Evolutionary conservation across 768 basidiomycete genomes (phyloP), one percentile per base, ranked within the genome.

Genomic region (Boletus reticuloceps): DNA sequence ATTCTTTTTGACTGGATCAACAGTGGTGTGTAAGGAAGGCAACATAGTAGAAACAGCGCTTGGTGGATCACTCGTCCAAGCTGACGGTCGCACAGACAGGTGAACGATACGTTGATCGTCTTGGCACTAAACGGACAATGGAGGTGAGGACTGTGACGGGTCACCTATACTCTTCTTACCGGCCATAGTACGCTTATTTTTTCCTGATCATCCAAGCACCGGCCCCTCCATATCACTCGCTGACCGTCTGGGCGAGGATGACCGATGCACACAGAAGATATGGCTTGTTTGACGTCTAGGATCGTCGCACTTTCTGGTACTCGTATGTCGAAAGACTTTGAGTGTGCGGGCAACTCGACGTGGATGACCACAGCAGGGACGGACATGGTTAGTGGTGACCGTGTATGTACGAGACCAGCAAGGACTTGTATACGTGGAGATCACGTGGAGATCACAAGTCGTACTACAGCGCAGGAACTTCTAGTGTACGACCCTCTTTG

Each of bases 41-140:
- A 61, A 47, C 39, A 65, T 51, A 1, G 69, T 59, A 31, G 40
- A 25, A 25, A 40, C 25, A 5, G 66, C 58, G 38, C 68, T 70
- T 13, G 82, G 85, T 27, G 86, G 85, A 13, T 70, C 58, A 22
- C 77, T 71, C 39, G 78, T 76, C 90, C 90, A 92, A 50, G 86
- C 86, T 27, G 86, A 86, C 22, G 88, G 86, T 65, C 86, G 85
- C n/a, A 92, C 89, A 14, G 88, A 85, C 20, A 92, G 76, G 70
- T 91, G 90, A 41, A 91, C 74, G 53, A 84, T 76, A 41, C 79
- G 81, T 25, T 81, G 77, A 50, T 86, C 85, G 52, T 80, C 79
- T 39, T 73, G 69, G 42, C 74, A 72, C 88, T 89, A 64, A 45
- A 41, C 16, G 27, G 22, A 46, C 6, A 31, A 22, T 17, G 14